Conservation (phyloP, 1,284 basidiomycete genomes). For the Heterobasidion parviporum region DNA sequence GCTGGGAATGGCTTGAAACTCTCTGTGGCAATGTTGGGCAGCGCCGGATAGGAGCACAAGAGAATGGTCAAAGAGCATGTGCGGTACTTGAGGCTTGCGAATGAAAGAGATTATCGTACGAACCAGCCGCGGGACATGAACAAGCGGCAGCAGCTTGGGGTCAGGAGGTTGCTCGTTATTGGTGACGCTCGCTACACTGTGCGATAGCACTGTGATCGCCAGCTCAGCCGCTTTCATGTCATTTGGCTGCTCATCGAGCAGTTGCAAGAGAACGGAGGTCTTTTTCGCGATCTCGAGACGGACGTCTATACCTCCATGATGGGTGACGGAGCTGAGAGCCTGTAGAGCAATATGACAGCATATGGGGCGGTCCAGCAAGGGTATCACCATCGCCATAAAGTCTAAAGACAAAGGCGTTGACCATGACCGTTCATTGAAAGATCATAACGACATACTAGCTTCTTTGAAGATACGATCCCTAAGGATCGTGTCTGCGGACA, state of each 20-base stretch:
- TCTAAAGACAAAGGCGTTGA: slow-evolving; percentile 24
- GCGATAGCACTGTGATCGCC: slow-evolving; percentile 41
- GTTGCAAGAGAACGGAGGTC: slow-evolving; percentile 28
- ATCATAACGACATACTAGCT: slow-evolving; percentile 26
- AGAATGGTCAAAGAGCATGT: slow-evolving; percentile 42
- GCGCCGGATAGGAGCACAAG: slow-evolving; percentile 34
- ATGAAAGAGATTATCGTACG: slow-evolving; percentile 33
- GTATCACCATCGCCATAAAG: slow-evolving; percentile 42
- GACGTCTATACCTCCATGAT: slow-evolving; percentile 45
- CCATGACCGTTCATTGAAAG: neutral
- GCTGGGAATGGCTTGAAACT: slow-evolving; percentile 33
- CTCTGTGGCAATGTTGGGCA: slow-evolving; percentile 33
- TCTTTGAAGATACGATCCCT: slow-evolving; percentile 47
- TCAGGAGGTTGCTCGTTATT: slow-evolving; percentile 29
- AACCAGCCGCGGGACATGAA: slow-evolving; percentile 39
- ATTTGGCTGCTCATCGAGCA: slow-evolving; percentile 40
- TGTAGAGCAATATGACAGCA: slow-evolving; percentile 45
- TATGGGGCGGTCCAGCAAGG: slow-evolving; percentile 37
- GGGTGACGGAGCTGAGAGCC: slow-evolving; percentile 48
- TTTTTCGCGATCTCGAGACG: slow-evolving; percentile 43
- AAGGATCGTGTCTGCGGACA: slow-evolving; percentile 51
- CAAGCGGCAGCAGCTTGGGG: slow-evolving; percentile 25
- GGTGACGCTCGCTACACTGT: slow-evolving; percentile 40
- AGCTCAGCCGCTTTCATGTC: slow-evolving; percentile 43
- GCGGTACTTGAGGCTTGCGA: slow-evolving; percentile 33